Conservation (phyloP, 2,329 filamentous ascomycete species). For the Leptographium lundbergii region DNA sequence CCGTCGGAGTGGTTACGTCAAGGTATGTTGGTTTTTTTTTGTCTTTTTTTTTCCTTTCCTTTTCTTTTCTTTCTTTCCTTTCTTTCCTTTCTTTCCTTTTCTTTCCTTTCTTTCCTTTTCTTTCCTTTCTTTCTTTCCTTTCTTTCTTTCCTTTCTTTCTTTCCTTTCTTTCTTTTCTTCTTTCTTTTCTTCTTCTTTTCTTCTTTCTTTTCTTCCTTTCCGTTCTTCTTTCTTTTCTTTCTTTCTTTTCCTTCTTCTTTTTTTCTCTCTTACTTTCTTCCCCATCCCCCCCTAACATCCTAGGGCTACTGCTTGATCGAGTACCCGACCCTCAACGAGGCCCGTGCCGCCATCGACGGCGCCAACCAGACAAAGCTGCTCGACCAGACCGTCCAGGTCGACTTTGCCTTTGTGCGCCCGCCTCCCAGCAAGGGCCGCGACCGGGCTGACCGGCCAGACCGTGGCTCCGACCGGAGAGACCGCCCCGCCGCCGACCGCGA, state of each 20-base stretch:
- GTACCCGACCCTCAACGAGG: conserved; percentile 67
- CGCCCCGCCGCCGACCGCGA: not conserved
- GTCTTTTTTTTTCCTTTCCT: not conserved
- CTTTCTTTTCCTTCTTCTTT: not conserved
- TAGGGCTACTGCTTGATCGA: conserved; percentile 80
- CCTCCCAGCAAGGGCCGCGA: conserved; percentile 43
- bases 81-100: too few species aligned
- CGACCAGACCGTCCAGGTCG: conserved; percentile 68
- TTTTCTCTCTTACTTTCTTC: not conserved
- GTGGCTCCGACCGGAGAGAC: conserved; percentile 2
- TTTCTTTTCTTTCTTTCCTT: not conserved
- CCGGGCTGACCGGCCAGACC: not conserved
- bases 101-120: too few species aligned
- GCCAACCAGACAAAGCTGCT: conserved; percentile 67
- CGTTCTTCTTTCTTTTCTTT: not conserved
- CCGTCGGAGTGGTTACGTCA: conserved; percentile 72
- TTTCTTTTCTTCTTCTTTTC: not conserved
- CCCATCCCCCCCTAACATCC: not conserved
- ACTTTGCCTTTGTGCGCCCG: conserved; percentile 76
- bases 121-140: not conserved
- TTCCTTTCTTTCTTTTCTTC: not conserved
- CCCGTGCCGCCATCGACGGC: conserved; percentile 68
- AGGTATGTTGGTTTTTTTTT: conserved; percentile 45
- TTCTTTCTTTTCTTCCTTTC: not conserved
- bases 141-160: too few species aligned